These are phyloP conservation scores for Macadamia tetraphylla DNA, from an alignment of 164 flowering plant genomes.

Conservation along the genomic window DNA sequence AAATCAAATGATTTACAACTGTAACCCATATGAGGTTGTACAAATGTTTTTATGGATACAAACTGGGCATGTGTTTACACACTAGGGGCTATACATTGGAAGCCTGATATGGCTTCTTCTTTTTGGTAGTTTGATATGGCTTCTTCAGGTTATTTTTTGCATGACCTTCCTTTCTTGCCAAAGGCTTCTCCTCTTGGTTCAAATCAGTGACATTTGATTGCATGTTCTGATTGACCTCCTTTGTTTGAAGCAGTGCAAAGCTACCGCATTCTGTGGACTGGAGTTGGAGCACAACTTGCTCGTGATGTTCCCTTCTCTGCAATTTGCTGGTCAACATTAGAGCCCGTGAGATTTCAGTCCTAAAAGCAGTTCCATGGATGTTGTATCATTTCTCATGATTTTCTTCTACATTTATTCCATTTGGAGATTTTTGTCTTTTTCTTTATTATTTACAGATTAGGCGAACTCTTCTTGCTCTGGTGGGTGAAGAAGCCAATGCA, in stretches of 20 bases:
- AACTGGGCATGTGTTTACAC: too few species aligned
- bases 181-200: too few species aligned
- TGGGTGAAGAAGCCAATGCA: slow-evolving; percentile 59
- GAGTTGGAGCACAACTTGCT: slow-evolving; percentile 95
- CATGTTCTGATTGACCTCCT: background rate
- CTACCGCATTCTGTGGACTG: slow-evolving; percentile 85
- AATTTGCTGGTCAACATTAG: slow-evolving; percentile 96
- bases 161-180: too few species aligned
- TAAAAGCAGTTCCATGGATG: slow-evolving; percentile 2
- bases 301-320: slow-evolving; percentile 99
- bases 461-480: slow-evolving; percentile 44
- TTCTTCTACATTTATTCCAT: background rate
- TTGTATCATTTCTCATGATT: background rate
- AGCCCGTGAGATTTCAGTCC: slow-evolving; percentile 54
- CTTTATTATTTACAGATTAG: slow-evolving; percentile 42
- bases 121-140: too few species aligned
- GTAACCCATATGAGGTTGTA: too few species aligned
- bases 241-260: slow-evolving; percentile 42
- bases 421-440: background rate
- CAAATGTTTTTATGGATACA: too few species aligned
- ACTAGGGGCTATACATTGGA: too few species aligned
- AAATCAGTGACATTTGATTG: too few species aligned
- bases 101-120: too few species aligned
- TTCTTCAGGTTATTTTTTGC: too few species aligned
- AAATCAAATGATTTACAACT: too few species aligned